These are phyloP conservation scores for Zygotorulaspora sp. DNA, from an alignment of 805 yeast genomes.

Conservation along the genomic window DNA sequence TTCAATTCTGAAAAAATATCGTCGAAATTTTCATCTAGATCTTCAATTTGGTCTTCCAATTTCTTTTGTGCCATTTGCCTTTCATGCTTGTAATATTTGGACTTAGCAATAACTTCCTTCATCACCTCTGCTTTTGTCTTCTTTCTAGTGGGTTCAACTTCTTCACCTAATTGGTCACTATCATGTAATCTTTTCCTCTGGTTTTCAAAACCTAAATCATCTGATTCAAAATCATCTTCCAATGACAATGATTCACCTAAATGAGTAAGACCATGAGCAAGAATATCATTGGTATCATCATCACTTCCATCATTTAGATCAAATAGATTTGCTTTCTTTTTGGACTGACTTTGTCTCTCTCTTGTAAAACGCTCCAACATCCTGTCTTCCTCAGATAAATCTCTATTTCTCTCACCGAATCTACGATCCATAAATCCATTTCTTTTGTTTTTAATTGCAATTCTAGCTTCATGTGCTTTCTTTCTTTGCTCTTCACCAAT, in stretches of 20 bases:
- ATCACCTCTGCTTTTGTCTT: conserved; percentile 80
- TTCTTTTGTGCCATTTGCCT: conserved; percentile 63
- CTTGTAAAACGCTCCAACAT: conserved; percentile 93
- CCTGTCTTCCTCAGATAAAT: conserved; percentile 80
- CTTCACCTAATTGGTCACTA: conserved; percentile 38
- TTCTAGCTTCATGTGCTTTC: conserved; percentile 59
- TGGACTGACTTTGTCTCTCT: conserved; percentile 64
- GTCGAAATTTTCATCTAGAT: conserved; percentile 68
- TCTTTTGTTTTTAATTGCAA: conserved; percentile 57
- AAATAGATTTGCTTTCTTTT: conserved; percentile 56
- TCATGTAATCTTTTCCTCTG: conserved; percentile 37
- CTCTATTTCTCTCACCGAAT: conserved; percentile 79
- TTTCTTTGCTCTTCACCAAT: conserved; percentile 61
- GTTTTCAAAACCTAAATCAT: conserved; percentile 38
- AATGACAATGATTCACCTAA: conserved; percentile 63
- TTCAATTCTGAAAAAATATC: conserved; percentile 58
- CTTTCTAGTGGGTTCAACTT: conserved; percentile 47
- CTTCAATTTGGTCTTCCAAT: conserved; percentile 56
- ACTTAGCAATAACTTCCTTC: conserved; percentile 80
- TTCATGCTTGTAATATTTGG: conserved; percentile 70
- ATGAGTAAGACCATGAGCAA: conserved; percentile 60
- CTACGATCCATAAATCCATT: conserved; percentile 83
- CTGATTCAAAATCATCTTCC: conserved; percentile 52
- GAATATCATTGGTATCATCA: conserved; percentile 38
- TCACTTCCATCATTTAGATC: conserved; percentile 70